Percentiles rank a stretch among this genome's conserved stretches.
Evolutionary conservation across 352 stramenopile genomes (phyloP).

Genomic region (Globisporangium solare): DNA sequence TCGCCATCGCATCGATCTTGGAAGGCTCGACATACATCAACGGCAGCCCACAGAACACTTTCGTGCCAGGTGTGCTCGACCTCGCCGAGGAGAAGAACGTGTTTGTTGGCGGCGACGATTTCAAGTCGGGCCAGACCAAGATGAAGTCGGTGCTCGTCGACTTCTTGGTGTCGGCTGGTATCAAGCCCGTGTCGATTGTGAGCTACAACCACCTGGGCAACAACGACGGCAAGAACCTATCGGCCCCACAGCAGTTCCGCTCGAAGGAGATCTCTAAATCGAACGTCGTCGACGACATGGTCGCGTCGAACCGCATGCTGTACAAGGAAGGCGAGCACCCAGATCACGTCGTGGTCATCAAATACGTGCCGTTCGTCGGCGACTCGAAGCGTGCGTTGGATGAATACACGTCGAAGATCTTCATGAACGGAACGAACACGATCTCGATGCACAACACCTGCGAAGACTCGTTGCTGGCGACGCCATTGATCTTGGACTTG

Average conservation of each 20-base stretch:
- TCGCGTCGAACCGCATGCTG: conserved; percentile 95
- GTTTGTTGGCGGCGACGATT: conserved; percentile 98
- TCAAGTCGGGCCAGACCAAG: conserved; percentile 99
- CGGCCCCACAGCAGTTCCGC: conserved; percentile 97
- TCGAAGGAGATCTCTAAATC: conserved; percentile 99
- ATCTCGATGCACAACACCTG: conserved; percentile 99
- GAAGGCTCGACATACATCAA: conserved; percentile 99
- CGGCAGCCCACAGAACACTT: conserved; percentile 98
- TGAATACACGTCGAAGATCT: conserved; percentile 99
- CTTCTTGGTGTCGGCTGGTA: conserved; percentile 98
- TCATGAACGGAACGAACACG: conserved; percentile 99
- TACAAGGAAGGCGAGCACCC: conserved; percentile 98
- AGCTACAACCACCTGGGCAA: conserved; percentile 99
- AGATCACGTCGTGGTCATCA: conserved; percentile 99
- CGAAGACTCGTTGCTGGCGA: conserved; percentile 98
- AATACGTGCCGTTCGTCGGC: conserved; percentile 98
- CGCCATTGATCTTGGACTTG: conserved; percentile 98
- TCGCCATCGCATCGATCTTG: conserved; percentile 97
- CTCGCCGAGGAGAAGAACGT: conserved; percentile 92
- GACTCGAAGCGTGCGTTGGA: conserved; percentile 99
- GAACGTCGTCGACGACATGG: conserved; percentile 99
- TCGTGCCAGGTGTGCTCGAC: conserved; percentile 97
- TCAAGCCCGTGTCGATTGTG: conserved; percentile 99
- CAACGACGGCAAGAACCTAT: conserved; percentile 99
- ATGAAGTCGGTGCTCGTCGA: conserved; percentile 99